These are phyloP conservation scores for Microdochium paspali DNA, from an alignment of 2,329 filamentous ascomycete genomes.

Conservation along the genomic window DNA sequence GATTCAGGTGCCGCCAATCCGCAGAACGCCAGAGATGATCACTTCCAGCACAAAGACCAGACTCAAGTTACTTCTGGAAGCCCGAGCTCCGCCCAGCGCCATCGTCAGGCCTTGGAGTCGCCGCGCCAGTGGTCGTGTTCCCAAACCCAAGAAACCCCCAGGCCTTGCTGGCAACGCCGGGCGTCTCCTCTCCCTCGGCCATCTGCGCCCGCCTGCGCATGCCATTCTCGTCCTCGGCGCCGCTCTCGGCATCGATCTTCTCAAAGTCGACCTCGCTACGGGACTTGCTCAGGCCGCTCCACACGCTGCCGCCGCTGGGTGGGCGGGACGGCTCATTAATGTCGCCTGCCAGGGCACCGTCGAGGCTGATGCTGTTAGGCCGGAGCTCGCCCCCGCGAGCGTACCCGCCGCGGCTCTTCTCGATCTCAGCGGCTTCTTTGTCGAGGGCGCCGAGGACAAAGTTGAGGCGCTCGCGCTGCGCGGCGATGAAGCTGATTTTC, in stretches of 20 bases:
- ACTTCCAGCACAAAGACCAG: neutral
- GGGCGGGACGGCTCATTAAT: conserved; percentile 27
- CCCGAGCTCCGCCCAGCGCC: conserved; percentile 13
- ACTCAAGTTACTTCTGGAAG: conserved; percentile 10
- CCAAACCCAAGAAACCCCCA: conserved; percentile 20
- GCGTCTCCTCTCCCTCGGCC: conserved; percentile 11
- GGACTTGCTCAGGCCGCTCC: conserved; percentile 63
- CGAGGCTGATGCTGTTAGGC: conserved; percentile 16
- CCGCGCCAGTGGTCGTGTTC: conserved; percentile 6
- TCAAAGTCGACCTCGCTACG: conserved; percentile 85
- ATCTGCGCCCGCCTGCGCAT: conserved; percentile 18
- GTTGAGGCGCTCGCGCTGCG: conserved; percentile 69
- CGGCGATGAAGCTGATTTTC: conserved; percentile 66
- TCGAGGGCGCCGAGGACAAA: conserved; percentile 71
- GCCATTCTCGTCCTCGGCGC: conserved; percentile 39
- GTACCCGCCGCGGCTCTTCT: conserved; percentile 13
- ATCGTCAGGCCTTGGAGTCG: conserved; percentile 1
- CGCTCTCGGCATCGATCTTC: conserved; percentile 70
- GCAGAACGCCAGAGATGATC: too few species aligned
- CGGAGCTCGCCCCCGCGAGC: conserved; percentile 19
- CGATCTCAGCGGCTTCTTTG: conserved; percentile 60
- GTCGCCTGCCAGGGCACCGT: conserved; percentile 19
- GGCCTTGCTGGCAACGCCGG: conserved; percentile 5
- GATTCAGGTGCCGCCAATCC: too few species aligned
- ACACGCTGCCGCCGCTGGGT: conserved; percentile 35